Evolutionary conservation across 2,329 filamentous ascomycete species (phyloP).

Genomic region (Trichoderma afroharzianum): DNA sequence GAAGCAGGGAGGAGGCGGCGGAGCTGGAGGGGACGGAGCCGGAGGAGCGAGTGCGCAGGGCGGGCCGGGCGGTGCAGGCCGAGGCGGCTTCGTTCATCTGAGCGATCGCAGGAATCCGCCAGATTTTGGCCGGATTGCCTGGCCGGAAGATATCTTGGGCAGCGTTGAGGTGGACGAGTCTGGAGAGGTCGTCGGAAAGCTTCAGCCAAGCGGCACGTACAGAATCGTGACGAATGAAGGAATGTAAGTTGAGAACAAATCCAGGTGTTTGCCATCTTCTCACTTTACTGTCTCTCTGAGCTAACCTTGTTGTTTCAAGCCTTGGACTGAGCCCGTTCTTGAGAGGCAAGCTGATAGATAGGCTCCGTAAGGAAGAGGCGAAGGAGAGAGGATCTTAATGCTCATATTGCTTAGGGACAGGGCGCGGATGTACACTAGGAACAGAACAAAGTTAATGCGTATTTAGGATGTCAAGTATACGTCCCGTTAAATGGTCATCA

Average conservation of each 20-base stretch:
- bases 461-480: not conserved
- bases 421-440: not conserved
- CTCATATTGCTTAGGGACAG: not conserved
- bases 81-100: constrained; percentile 62
- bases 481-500: not conserved
- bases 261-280: not conserved
- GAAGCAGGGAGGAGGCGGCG: constrained; percentile 38
- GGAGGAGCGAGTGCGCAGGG: constrained; percentile 58
- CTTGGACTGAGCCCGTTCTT: constrained; percentile 42
- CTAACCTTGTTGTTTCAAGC: constrained; percentile 20
- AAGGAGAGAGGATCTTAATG: constrained; percentile 32
- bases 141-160: constrained; percentile 67
- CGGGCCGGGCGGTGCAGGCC: constrained; percentile 57
- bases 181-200: constrained; percentile 56
- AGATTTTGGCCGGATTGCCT: constrained; percentile 65
- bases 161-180: constrained; percentile 60
- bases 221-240: constrained; percentile 62
- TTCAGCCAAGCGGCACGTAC: constrained; percentile 60
- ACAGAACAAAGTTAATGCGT: not conserved
- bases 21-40: constrained; percentile 44
- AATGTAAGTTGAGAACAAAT: constrained; percentile 51
- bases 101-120: constrained; percentile 62
- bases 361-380: constrained; percentile 49
- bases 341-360: constrained; percentile 50
- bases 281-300: not conserved